These are phyloP conservation scores for Schizosaccharomyces osmophilus DNA, from an alignment of 805 yeast species.

Conservation along the genomic window DNA sequence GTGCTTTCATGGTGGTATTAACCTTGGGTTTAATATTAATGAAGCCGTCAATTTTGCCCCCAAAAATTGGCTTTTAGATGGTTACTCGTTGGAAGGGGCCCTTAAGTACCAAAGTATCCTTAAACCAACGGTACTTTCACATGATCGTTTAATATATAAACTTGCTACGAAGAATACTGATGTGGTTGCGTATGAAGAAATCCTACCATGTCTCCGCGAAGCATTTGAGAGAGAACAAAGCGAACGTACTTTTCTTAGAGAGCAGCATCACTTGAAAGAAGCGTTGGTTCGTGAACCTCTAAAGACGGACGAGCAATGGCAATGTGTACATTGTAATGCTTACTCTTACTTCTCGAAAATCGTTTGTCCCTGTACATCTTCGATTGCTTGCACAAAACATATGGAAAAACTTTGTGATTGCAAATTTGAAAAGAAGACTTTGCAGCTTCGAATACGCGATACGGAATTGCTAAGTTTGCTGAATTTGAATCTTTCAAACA, in stretches of 20 bases:
- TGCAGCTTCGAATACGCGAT: neutral
- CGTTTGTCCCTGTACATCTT: neutral
- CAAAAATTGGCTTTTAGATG: constrained; percentile 15
- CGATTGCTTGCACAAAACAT: neutral
- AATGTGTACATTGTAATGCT: neutral
- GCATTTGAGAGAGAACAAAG: neutral
- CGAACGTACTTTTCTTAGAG: neutral
- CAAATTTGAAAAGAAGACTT: neutral
- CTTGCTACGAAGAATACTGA: neutral
- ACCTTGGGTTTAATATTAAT: constrained; percentile 46
- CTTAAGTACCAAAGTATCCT: neutral
- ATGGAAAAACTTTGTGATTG: neutral
- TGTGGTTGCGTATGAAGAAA: neutral
- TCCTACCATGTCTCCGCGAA: neutral
- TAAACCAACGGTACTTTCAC: neutral
- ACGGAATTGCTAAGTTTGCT: neutral
- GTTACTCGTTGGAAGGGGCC: constrained; percentile 12
- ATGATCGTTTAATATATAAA: neutral
- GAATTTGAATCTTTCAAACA: neutral
- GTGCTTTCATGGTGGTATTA: constrained; percentile 79
- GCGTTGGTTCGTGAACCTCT: neutral
- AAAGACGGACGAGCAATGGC: neutral
- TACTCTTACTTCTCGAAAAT: neutral
- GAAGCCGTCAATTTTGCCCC: constrained; percentile 21
- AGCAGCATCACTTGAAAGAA: neutral